phyloP scores from a whole-genome alignment of 2,329 filamentous ascomycete species.

The Kalmusia sp. region DNA sequence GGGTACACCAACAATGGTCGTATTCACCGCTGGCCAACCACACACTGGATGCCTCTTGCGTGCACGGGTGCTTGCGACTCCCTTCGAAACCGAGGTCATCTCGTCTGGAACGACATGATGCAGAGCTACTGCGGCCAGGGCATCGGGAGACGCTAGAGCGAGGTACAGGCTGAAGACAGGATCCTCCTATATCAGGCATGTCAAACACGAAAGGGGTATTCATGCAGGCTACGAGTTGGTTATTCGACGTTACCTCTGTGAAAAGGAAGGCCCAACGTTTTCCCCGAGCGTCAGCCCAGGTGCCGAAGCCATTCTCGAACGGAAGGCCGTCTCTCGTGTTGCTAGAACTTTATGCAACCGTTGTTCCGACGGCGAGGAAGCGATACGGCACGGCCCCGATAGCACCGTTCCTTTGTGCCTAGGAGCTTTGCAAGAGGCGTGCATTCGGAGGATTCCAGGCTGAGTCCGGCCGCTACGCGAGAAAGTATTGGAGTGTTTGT shows the following conservation, averaged over 20 bases:
- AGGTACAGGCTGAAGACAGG: not conserved
- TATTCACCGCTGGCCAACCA: not conserved
- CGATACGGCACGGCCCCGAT: not conserved
- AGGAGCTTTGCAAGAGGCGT: not conserved
- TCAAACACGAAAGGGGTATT: constrained; percentile 6
- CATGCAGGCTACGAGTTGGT: not conserved
- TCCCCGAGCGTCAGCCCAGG: not conserved
- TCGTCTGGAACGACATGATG: not conserved
- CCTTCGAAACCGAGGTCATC: constrained; percentile 3
- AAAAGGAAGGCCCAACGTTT: not conserved
- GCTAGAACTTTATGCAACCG: not conserved
- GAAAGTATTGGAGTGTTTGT: not conserved
- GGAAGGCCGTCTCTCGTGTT: constrained; percentile 2
- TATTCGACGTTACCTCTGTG: not conserved
- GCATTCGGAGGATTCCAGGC: constrained; percentile 7
- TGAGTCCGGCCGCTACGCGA: not conserved
- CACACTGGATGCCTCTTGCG: not conserved
- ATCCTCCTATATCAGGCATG: not conserved
- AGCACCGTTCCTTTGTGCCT: not conserved
- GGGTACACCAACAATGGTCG: not conserved
- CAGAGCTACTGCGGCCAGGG: constrained; percentile 5
- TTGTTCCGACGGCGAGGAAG: not conserved
- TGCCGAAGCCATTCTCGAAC: not conserved
- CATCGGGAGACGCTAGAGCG: not conserved
- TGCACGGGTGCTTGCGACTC: not conserved